A percentile compares a stretch with the other conserved stretches of the same genome.
phyloP scores from a whole-genome alignment of 1,139 yeast species.

The Saccharomyces hybrid region DNA sequence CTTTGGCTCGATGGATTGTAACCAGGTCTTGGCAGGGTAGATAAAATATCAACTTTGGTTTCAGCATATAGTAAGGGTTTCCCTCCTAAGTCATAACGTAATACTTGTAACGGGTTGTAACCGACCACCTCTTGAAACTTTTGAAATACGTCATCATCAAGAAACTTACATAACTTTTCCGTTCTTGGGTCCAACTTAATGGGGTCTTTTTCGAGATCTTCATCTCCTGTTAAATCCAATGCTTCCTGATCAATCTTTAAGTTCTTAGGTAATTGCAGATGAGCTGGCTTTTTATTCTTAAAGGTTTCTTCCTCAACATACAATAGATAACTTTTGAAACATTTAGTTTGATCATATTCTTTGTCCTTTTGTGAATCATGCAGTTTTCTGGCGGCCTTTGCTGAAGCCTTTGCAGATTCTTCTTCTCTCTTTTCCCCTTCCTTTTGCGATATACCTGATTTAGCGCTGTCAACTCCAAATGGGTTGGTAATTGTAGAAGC shows the following conservation, averaged over 20 bases:
- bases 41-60: constrained; percentile 35
- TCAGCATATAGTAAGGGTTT: constrained; percentile 63
- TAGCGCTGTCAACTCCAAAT: constrained; percentile 14
- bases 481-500: constrained; percentile 30
- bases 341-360: constrained; percentile 20
- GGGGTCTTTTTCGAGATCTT: constrained; percentile 24
- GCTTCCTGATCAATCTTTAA: constrained; percentile 32
- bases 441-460: constrained; percentile 5
- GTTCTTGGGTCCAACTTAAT: constrained; percentile 35
- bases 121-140: constrained; percentile 65
- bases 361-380: constrained; percentile 23
- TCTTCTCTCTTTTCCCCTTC: constrained; percentile 9
- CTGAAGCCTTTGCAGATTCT: constrained; percentile 20
- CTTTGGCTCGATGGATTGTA: constrained; percentile 57
- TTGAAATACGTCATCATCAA: constrained; percentile 73
- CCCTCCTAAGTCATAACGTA: constrained; percentile 74
- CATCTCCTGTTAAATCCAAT: constrained; percentile 29
- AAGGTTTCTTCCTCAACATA: constrained; percentile 63
- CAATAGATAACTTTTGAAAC: constrained; percentile 56
- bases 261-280: constrained; percentile 36
- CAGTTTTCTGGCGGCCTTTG: constrained; percentile 20
- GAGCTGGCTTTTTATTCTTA: constrained; percentile 41
- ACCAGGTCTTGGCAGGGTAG: constrained; percentile 31
- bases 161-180: constrained; percentile 37
- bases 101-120: constrained; percentile 77